Evolutionary conservation across 2,329 filamentous ascomycete genomes (phyloP).

Genomic region (Colletotrichum chlorophyti): DNA sequence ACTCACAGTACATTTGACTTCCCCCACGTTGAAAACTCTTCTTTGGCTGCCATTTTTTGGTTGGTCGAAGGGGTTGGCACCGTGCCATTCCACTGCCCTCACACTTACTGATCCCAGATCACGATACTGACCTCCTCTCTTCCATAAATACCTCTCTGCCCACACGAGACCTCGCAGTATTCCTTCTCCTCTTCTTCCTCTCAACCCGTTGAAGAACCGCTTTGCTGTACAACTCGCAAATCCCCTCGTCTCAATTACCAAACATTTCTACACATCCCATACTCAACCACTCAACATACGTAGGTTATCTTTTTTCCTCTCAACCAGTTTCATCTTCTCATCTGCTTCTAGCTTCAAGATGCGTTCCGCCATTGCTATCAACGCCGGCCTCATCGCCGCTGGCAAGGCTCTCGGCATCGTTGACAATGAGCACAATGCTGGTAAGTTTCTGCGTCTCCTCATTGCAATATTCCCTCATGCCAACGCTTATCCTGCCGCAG

Average conservation of each 20-base stretch:
- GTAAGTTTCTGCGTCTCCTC: too few species aligned
- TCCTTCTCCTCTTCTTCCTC: background rate
- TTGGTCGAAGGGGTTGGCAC: background rate
- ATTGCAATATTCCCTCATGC: too few species aligned
- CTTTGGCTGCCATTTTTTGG: background rate
- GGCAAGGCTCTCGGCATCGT: background rate
- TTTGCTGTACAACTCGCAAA: background rate
- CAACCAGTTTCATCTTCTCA: background rate
- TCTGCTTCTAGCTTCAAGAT: background rate
- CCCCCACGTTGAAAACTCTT: background rate
- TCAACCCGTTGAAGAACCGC: background rate
- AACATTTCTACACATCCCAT: too few species aligned
- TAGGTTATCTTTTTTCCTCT: background rate
- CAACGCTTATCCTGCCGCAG: too few species aligned
- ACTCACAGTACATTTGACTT: background rate
- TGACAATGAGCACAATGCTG: background rate
- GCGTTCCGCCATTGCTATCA: background rate
- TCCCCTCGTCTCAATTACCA: too few species aligned
- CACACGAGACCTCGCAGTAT: background rate
- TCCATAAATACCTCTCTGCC: background rate
- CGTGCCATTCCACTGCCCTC: background rate
- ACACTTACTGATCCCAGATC: too few species aligned
- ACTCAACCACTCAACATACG: background rate
- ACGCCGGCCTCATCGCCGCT: background rate
- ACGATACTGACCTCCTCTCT: background rate